Evolutionary conservation across 2,329 filamentous ascomycete species (phyloP), one percentile per base, ranked within the genome.

Genomic region (Cordyceps tenuipes): DNA sequence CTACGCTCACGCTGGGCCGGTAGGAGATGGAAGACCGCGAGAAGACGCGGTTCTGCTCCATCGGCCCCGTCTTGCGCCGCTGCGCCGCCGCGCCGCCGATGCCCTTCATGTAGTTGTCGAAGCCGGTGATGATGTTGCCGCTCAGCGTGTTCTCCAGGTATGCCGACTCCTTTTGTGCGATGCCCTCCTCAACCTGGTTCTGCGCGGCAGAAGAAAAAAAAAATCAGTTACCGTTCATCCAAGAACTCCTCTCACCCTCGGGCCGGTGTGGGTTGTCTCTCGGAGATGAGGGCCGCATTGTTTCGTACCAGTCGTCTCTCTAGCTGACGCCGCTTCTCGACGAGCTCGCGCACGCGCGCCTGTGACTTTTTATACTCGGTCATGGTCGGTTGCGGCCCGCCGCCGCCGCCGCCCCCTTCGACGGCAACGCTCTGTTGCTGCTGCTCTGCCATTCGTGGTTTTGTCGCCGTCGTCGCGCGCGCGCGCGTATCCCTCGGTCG

Each of bases 81-180:
- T 84, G 79, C 12, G 85, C 80, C 4, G 81, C 81, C 1, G 80
- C 78, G n/a, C 84, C 83, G 9, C 83, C 82, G 19, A 82, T 82
- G 59, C 90, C 92, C 74, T 99, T 99, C 79, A 96, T 95, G 76
- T 97, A 99, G 71, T 91, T 95, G 73, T 99, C 94, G 73, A 99
- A 99, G 23, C 94, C 94, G 53, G 90, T 91, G 72, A 99, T 93
- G 70, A 99, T 97, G 76, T 99, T 99, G 49, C 94, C 94, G 67
- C 81, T 85, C 15, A 86, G 87, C 5, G 91, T 95, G 68, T 91
- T 91, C 72, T 97, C 93, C 56, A 99, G 85, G 72, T 99, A 99
- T 19, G 87, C 82, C 61, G 87, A 85, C 73, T 99, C 94, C 68
- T 90, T 88, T 64, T 88, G 85, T 70, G 83, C 86, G 67, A 99